phyloP scores from a whole-genome alignment of 2,329 filamentous ascomycete species.

The Sordariomycetes sp. region DNA sequence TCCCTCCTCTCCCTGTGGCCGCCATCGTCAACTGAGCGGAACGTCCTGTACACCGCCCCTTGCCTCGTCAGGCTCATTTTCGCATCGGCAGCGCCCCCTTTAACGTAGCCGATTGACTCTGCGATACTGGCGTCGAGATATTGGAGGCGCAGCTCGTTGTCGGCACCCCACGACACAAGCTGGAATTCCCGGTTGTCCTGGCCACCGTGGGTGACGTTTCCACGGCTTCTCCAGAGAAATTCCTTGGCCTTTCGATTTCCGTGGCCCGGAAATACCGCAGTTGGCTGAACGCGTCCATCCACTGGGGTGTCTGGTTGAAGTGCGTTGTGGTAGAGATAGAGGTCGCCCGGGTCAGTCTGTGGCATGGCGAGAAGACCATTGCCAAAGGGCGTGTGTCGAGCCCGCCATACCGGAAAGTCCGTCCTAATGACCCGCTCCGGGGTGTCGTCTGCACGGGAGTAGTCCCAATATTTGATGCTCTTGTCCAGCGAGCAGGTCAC shows the following conservation, averaged over 20 bases:
- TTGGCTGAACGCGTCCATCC: conserved; percentile 32
- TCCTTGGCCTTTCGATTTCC: conserved; percentile 67
- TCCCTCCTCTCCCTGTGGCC: conserved; percentile 42
- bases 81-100: conserved; percentile 50
- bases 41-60: conserved; percentile 76
- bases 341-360: conserved; percentile 70
- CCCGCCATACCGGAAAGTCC: conserved; percentile 80
- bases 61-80: conserved; percentile 65
- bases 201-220: conserved; percentile 50
- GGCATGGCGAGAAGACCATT: conserved; percentile 82
- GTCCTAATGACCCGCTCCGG: conserved; percentile 71
- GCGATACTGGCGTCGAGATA: conserved; percentile 53
- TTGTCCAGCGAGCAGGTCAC: conserved; percentile 85
- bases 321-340: conserved; percentile 63
- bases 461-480: conserved; percentile 91
- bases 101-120: conserved; percentile 57
- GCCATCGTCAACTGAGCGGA: conserved; percentile 55
- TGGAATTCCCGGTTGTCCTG: conserved; percentile 82
- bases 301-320: conserved; percentile 23
- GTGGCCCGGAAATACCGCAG: conserved; percentile 47
- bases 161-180: conserved; percentile 83
- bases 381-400: conserved; percentile 83
- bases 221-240: conserved; percentile 78
- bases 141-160: conserved; percentile 70
- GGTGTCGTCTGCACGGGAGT: conserved; percentile 41